Base-by-base conservation (phyloP, 148 eudicot genomes). In the Polygonum aviculare region DNA sequence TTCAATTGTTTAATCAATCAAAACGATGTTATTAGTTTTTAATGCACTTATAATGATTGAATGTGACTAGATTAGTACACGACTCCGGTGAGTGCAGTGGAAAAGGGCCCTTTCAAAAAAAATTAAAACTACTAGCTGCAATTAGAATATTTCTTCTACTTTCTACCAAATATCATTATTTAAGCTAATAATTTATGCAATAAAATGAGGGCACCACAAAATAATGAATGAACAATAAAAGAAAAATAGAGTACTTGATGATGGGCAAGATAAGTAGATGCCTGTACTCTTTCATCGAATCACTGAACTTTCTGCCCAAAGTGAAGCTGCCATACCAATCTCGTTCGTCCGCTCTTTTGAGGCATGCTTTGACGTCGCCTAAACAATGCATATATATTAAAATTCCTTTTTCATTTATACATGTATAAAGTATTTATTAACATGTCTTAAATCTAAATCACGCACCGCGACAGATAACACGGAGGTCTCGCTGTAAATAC, bases 31-130 rank as follows among this genome's bases (percentile, higher is more conserved):
- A 65, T 12, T 65, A 12, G 4, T 21, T 65, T 65, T 63, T 4
- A 35, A 65, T 65, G 71, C 7, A 65, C 16, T 36, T 65, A 7
- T 65, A 65, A 65, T 65, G 71, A 65, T 65, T 65, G 71, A 65
- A 60, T 26, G 35, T 65, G 14, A 15, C 71, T 35, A 12, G 36
- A 60, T 60, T 60, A 60, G 60, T 60, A 60, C 5, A 11, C 36
- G 69, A 26, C 67, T 60, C 7, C 10, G 26, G 67, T 60, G 35
- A 26, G 67, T 31, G 36, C 35, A 60, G 15, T 60, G 38, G 6
- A 60, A 26, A 12, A 35, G 71, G 71, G 71, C 9, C 71, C 41
- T 26, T 26, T 26, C 31, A 26, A 26, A 26, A 15, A 4, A 36
- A 60, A 15, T 15, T 65, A 36, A 15, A 6, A 65, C 41, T 65